phyloP scores from a whole-genome alignment of 1,284 basidiomycete species.

The Coriolopsis trogii region DNA sequence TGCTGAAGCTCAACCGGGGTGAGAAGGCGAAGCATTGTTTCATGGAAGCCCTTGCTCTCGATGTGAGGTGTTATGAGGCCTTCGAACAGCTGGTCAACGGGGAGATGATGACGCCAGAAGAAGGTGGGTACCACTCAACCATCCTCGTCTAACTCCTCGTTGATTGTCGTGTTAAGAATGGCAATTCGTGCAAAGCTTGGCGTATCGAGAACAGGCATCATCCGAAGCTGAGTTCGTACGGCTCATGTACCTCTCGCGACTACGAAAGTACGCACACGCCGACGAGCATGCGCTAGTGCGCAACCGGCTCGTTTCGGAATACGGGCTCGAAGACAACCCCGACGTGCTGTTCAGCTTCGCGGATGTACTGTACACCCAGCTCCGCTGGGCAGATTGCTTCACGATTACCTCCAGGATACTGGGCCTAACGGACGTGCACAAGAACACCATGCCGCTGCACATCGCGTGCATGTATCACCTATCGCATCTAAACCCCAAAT shows the following conservation, averaged over 20 bases:
- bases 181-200: slow-evolving; percentile 89
- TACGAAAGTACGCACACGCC: slow-evolving; percentile 89
- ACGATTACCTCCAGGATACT: slow-evolving; percentile 82
- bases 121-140: slow-evolving; percentile 56
- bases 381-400: slow-evolving; percentile 95
- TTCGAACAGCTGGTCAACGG: slow-evolving; percentile 90
- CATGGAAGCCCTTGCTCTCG: slow-evolving; percentile 91
- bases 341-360: slow-evolving; percentile 93
- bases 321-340: slow-evolving; percentile 83
- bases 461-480: slow-evolving; percentile 98
- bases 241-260: slow-evolving; percentile 88
- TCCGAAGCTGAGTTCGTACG: slow-evolving; percentile 91
- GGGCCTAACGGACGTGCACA: slow-evolving; percentile 79
- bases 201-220: slow-evolving; percentile 81
- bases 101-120: slow-evolving; percentile 91
- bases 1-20: slow-evolving; percentile 90
- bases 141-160: neutral
- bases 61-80: slow-evolving; percentile 97
- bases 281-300: slow-evolving; percentile 81
- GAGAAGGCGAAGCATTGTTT: slow-evolving; percentile 92
- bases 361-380: slow-evolving; percentile 85
- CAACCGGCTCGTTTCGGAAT: slow-evolving; percentile 75
- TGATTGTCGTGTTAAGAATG: slow-evolving; percentile 67
- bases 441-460: slow-evolving; percentile 88
- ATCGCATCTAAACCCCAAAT: slow-evolving; percentile 84